Conservation (phyloP, 1,139 yeast species). For the Suhomyces bokatorum region DNA sequence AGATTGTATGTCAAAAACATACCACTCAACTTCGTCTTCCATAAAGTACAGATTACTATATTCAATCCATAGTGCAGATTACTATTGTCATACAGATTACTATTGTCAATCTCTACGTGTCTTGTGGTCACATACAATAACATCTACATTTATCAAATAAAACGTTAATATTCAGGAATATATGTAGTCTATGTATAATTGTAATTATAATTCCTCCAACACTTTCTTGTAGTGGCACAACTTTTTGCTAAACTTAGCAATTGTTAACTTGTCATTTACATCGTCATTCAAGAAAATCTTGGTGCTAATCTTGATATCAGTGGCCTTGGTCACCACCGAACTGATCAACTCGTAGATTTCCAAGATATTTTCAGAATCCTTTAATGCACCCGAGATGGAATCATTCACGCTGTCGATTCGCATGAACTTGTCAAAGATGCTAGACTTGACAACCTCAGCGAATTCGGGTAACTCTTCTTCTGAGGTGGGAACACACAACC, state of each 20-base stretch:
- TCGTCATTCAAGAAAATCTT: conserved; percentile 41
- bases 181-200: conserved; percentile 1
- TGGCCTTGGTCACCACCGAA: conserved; percentile 36
- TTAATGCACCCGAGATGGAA: conserved; percentile 29
- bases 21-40: too few relatives aligned
- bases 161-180: not conserved
- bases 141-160: not conserved
- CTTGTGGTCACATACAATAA: not conserved
- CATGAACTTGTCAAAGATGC: conserved; percentile 36
- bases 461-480: conserved; percentile 24
- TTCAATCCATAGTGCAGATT: too few relatives aligned
- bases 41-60: too few relatives aligned
- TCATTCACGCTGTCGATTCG: conserved; percentile 28
- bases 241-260: conserved; percentile 40
- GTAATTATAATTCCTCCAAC: conserved; percentile 39
- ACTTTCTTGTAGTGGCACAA: conserved; percentile 44
- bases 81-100: too few relatives aligned
- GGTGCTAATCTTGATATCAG: conserved; percentile 41
- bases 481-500: conserved; percentile 37
- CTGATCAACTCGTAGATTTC: conserved; percentile 37
- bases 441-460: conserved; percentile 32
- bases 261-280: conserved; percentile 27
- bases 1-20: too few relatives aligned
- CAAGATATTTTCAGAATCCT: conserved; percentile 31
- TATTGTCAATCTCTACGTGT: not conserved